Evolutionary conservation across 2,329 filamentous ascomycete genomes (phyloP), one percentile per base, ranked within the genome.

Genomic region (Aureobasidium leucospermi): DNA sequence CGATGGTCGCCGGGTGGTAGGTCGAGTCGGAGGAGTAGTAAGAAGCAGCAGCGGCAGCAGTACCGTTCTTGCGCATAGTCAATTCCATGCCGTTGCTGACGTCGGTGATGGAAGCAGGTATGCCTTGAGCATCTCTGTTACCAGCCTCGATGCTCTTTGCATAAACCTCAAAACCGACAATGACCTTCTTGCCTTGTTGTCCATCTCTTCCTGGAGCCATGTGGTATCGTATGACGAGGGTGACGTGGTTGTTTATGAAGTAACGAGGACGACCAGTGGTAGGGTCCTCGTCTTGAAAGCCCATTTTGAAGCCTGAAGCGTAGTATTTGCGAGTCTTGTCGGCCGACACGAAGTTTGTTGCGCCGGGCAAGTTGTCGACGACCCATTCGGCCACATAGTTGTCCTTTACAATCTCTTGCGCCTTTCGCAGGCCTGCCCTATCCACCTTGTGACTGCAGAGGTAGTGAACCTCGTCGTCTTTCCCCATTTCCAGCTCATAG

Each of bases 311-410:
- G 1, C 91, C 91, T 1, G 90, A 85, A 11, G 90, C 88, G 71
- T 96, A 96, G 77, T 96, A 95, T 73, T 92, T 95, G 67, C 85
- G 81, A 48, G 82, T 85, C 75, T 90, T 90, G 73, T 95, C 90
- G 38, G 89, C 87, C 0, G 89, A 93, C 31, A 94, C 87, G 69
- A 95, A 95, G 71, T 87, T 92, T 8, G 90, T 95, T 38, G 90
- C 90, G 6, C 90, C 90, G 1, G 91, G 90, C 9, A 96, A 79
- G 67, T 96, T 96, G 73, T 96, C 90, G 64, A 94, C 88, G 65
- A 96, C 95, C 91, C 90, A 96, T 73, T 96, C 90, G 1, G 86
- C 86, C n/a, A 94, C 85, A 71, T 94, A 95, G 38, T 88, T 89
- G 57, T 91, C 83, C 62, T 81, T 82, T 41, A 96, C 86, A 67